A percentile compares a stretch with the other conserved stretches of the same genome.
phyloP scores from a whole-genome alignment of 2,329 filamentous ascomycete genomes.

The Trematosphaeria pertusa region DNA sequence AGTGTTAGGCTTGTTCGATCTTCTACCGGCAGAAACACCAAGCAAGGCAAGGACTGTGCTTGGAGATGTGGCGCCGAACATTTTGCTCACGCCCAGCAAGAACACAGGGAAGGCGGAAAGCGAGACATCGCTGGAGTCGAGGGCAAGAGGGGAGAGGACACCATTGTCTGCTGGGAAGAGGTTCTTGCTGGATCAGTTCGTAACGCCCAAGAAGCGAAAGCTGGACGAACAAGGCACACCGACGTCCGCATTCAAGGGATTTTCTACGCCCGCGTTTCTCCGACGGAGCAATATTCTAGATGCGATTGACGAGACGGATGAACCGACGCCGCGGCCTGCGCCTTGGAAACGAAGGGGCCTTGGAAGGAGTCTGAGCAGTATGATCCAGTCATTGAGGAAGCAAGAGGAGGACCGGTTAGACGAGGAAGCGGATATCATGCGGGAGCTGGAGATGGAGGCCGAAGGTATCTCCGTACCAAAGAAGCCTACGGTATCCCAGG shows the following conservation, averaged over 20 bases:
- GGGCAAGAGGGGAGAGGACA: conserved; percentile 49
- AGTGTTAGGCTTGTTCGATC: conserved; percentile 79
- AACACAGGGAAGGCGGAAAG: conserved; percentile 27
- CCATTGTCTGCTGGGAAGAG: conserved; percentile 65
- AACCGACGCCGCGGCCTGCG: conserved; percentile 40
- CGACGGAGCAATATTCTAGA: conserved; percentile 60
- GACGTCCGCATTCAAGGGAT: conserved; percentile 47
- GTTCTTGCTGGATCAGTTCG: conserved; percentile 67
- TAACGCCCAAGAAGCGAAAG: conserved; percentile 63
- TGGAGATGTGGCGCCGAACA: conserved; percentile 38
- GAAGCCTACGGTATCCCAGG: conserved; percentile 36
- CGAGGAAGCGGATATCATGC: conserved; percentile 76
- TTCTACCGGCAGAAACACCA: conserved; percentile 63
- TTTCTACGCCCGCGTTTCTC: conserved; percentile 76
- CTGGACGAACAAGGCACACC: conserved; percentile 48
- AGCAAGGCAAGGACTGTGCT: conserved; percentile 43
- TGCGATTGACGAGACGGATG: conserved; percentile 62
- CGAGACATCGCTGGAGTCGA: conserved; percentile 36
- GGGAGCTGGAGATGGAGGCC: conserved; percentile 68
- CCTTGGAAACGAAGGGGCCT: conserved; percentile 57
- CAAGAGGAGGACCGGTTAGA: conserved; percentile 62
- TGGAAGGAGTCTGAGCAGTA: conserved; percentile 74
- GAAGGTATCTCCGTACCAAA: conserved; percentile 31
- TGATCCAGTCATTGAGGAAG: conserved; percentile 73
- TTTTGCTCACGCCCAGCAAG: conserved; percentile 51